Conservation (phyloP, 768 basidiomycete species). For the Phylloporus arenicola region DNA sequence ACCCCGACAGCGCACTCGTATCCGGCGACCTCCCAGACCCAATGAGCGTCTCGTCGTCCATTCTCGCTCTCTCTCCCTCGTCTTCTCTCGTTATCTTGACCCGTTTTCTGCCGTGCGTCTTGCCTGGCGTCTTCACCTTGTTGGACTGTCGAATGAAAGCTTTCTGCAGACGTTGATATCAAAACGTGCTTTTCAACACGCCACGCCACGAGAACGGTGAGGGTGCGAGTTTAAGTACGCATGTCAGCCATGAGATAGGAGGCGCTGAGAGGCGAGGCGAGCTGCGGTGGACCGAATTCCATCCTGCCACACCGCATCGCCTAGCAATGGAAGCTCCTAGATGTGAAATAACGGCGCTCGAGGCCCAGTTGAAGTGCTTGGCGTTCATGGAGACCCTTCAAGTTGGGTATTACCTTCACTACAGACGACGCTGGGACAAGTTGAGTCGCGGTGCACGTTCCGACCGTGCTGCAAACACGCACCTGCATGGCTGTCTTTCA, state of each 20-base stretch:
- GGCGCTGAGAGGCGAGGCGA: constrained; percentile 12
- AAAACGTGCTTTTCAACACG: background rate
- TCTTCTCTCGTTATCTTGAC: background rate
- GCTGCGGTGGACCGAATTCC: constrained; percentile 11
- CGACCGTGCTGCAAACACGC: constrained; percentile 19
- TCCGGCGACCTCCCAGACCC: constrained; percentile 17
- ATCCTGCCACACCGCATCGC: constrained; percentile 7
- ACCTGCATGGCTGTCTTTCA: constrained; percentile 6
- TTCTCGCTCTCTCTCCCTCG: background rate
- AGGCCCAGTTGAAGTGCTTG: background rate
- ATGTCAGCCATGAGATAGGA: constrained; percentile 1
- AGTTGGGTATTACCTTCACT: too few species aligned
- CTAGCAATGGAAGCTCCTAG: constrained; percentile 19
- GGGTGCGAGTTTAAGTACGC: constrained; percentile 10
- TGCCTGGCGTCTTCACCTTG: background rate
- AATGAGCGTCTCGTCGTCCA: constrained; percentile 25
- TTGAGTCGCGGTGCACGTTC: background rate
- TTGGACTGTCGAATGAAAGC: background rate
- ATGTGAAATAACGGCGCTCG: background rate
- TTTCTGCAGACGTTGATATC: constrained; percentile 6
- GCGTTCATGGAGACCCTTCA: background rate
- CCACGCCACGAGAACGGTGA: constrained; percentile 9
- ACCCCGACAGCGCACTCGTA: constrained; percentile 17
- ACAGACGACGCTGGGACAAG: background rate
- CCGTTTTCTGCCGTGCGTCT: background rate